Conservation (phyloP, 805 yeast genomes). For the Cyberlindnera xishuangbannaensis region DNA sequence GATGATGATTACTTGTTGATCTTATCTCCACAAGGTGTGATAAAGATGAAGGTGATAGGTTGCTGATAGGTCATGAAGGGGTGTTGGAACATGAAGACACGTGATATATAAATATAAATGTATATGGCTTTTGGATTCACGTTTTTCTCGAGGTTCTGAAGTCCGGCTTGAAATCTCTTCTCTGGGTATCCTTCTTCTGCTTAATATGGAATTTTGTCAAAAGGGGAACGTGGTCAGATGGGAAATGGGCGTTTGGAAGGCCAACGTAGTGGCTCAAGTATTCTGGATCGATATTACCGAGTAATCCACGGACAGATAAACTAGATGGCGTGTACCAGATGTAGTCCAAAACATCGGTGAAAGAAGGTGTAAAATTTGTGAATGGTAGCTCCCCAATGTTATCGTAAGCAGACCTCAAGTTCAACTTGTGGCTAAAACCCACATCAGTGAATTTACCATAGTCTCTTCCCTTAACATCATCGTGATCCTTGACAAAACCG, state of each 20-base stretch:
- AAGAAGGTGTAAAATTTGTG: constrained; percentile 90
- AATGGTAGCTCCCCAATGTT: constrained; percentile 86
- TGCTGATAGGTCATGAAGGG: no score
- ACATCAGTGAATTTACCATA: constrained; percentile 89
- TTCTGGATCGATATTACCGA: constrained; percentile 78
- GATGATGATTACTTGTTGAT: no score
- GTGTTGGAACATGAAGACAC: not conserved
- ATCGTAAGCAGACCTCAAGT: constrained; percentile 80
- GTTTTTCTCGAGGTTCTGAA: constrained; percentile 29
- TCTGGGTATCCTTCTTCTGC: constrained; percentile 29
- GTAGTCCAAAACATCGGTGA: constrained; percentile 90
- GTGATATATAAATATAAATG: not conserved
- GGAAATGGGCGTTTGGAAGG: constrained; percentile 88
- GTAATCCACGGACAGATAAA: constrained; percentile 77
- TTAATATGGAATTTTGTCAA: constrained; percentile 53
- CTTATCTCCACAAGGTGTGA: no score
- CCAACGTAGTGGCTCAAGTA: constrained; percentile 79
- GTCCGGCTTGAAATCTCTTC: constrained; percentile 20
- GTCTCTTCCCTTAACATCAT: constrained; percentile 78
- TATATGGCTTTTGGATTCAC: constrained; percentile 7
- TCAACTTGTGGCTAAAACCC: constrained; percentile 78
- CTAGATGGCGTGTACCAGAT: constrained; percentile 86
- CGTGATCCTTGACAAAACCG: constrained; percentile 73
- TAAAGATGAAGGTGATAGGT: no score
- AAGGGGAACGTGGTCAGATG: constrained; percentile 92